Base-by-base conservation (phyloP, 306 rosid genomes). In the Trifolium pratense region DNA sequence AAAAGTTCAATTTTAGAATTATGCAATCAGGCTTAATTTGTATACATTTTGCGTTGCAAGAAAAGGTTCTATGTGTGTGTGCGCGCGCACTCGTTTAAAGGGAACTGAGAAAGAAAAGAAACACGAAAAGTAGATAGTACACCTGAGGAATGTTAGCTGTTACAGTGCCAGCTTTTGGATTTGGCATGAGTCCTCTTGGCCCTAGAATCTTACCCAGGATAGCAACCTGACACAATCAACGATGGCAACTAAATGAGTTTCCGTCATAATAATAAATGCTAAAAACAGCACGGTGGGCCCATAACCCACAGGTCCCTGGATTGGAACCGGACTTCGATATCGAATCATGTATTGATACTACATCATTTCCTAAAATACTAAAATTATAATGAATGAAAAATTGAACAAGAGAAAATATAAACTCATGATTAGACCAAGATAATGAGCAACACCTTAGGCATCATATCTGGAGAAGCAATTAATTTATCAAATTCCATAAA, bases 181-280 rank as follows among this genome's bases (percentile, higher is more conserved):
- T 95, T 63, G 99, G 99, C 99, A 95, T 95, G 81, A 95, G 90
- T 74, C 99, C 99, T 85, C 99, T 90, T 55, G 99, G 99, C 59
- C 99, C 99, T 72, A 95, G 85, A 89, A 95, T 91, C 80, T 95
- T 95, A 67, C 99, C 99, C 2, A 95, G 89, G 83, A 86, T 90
- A 64, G 99, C 99, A 82, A 95, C 99, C 99, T 95, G 81, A 46
- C 40, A 76, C 73, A 68, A 80, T 68, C 77, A 82, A 29, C 71
- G 66, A 66, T 43, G 31, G 71, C 25, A 77, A 45, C 37, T 65
- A 76, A 73, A 62, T 67, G 78, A 71, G 42, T 57, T 68, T 73
- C 66, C 8, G 70, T 66, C 72, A 46, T 12, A 14, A 75, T 68
- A 21, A 58, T 48, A 37, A 62, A 36, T 31, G 7, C 16, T 14